A percentile compares a stretch with the other conserved stretches of the same genome.
Conservation (phyloP, 257 asterid species). For the Fraxinus americana region DNA sequence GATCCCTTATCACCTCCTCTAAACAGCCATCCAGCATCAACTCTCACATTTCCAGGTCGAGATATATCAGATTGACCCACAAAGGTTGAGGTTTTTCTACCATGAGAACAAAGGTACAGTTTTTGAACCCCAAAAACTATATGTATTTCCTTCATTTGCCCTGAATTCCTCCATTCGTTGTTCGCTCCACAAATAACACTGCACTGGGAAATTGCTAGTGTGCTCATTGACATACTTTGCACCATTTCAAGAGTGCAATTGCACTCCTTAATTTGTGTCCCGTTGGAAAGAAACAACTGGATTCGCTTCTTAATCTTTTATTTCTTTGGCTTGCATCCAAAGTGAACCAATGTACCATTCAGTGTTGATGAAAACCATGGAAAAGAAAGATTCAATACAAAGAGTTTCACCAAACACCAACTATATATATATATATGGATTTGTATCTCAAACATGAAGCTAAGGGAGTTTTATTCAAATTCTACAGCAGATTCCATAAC, state of each 20-base stretch:
- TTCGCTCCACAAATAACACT: conserved; percentile 44
- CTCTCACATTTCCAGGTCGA: conserved; percentile 54
- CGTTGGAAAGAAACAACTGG: conserved; percentile 8
- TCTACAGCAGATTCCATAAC: background rate
- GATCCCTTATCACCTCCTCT: conserved; percentile 64
- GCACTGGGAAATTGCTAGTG: conserved; percentile 57
- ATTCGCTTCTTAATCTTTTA: conserved; percentile 25
- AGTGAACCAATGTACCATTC: conserved; percentile 10
- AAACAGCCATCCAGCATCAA: conserved; percentile 83
- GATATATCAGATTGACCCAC: conserved; percentile 29
- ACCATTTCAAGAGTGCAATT: conserved; percentile 43
- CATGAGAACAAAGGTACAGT: conserved; percentile 37
- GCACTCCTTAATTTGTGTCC: conserved; percentile 19
- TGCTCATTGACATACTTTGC: conserved; percentile 51
- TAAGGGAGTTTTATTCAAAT: background rate
- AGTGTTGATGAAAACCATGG: conserved; percentile 2
- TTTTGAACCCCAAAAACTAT: conserved; percentile 44
- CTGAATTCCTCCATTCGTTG: conserved; percentile 43
- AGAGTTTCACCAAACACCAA: conserved; percentile 8
- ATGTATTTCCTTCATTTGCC: conserved; percentile 40
- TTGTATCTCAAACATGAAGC: conserved; percentile 14
- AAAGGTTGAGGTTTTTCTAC: conserved; percentile 39
- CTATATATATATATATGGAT: conserved; percentile 4
- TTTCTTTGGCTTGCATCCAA: conserved; percentile 29
- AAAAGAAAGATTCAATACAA: conserved; percentile 10